phyloP scores from a whole-genome alignment of 2,329 filamentous ascomycete genomes.

The Aspergillus intermedius region DNA sequence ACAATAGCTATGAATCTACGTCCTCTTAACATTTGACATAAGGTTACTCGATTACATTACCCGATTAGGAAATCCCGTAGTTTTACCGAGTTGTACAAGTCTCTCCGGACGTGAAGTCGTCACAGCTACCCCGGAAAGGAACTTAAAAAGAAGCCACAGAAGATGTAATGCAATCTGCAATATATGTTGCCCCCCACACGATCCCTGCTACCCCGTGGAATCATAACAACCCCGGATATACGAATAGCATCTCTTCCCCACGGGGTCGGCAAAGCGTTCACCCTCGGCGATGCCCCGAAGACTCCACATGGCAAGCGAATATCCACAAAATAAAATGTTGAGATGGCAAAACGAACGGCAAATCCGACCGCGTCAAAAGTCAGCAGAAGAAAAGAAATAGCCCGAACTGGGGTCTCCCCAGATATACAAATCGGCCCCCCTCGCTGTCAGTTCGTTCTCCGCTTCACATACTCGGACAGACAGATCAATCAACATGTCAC shows the following conservation, averaged over 20 bases:
- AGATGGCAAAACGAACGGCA: background rate
- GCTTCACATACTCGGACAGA: background rate
- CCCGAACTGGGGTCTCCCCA: background rate
- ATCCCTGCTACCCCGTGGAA: background rate
- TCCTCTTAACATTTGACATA: too few species aligned
- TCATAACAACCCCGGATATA: background rate
- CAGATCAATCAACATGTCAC: conserved; percentile 24
- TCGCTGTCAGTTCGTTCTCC: background rate
- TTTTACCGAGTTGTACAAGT: too few species aligned
- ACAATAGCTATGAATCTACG: background rate
- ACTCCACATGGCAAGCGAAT: background rate
- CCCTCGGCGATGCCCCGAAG: background rate
- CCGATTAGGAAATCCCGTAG: too few species aligned
- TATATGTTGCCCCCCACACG: background rate
- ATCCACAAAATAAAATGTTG: background rate
- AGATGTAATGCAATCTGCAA: too few species aligned
- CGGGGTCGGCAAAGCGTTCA: background rate
- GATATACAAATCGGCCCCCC: background rate
- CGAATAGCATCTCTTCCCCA: background rate
- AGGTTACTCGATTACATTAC: too few species aligned
- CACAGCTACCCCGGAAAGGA: too few species aligned
- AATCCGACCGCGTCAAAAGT: background rate
- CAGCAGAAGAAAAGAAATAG: background rate
- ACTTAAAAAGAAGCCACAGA: too few species aligned
- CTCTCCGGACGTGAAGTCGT: too few species aligned